Base-by-base conservation (phyloP, 148 eudicot species). In the Rhododendron williamsianum region DNA sequence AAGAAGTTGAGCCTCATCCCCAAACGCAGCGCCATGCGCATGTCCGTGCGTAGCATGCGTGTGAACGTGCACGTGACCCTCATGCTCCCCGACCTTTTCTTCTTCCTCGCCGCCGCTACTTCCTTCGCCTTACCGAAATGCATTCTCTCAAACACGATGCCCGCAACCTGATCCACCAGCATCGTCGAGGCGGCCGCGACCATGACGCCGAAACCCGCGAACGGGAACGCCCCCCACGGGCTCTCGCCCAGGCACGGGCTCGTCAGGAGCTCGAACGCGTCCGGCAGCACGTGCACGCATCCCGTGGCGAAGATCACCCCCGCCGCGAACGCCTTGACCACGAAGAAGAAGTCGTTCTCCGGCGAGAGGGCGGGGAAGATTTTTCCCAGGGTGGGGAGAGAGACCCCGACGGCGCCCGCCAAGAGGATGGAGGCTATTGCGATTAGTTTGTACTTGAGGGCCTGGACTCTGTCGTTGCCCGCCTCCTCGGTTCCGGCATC, bases 221-320 rank as follows among this genome's bases (percentile, higher is more conserved):
- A 87, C 1, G 94, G 91, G n/a, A 80, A 89, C 3, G 52, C 16
- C 3, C 77, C 86, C 88, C 91, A 86, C 0, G 90, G 86, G 2
- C 27, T 23, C 1, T 80, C 80, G 11, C 71, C 52, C 13, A 91
- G 87, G 63, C 93, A 91, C 0, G 90, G 91, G 74, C 51, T 86
- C 0, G 87, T 91, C 10, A 91, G 67, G 27, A 27, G 49, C 12
- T 86, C 88, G 48, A 85, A 89, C 0, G 91, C 88, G 41, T 91
- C 91, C 0, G 93, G 93, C 9, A 88, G 35, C 6, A 89, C 76
- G 63, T 89, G 93, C 4, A 91, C 84, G 23, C 82, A 88, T 0
- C 91, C 93, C 0, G 93, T 90, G 23, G 90, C 83, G 2, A 91
- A 35, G 25, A 91, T 91, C 3, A 91, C 91, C 6, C 93, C 93